Evolutionary conservation across 2,329 filamentous ascomycete genomes (phyloP), one percentile per base, ranked within the genome.

Genomic region (Spiromastix sp.): DNA sequence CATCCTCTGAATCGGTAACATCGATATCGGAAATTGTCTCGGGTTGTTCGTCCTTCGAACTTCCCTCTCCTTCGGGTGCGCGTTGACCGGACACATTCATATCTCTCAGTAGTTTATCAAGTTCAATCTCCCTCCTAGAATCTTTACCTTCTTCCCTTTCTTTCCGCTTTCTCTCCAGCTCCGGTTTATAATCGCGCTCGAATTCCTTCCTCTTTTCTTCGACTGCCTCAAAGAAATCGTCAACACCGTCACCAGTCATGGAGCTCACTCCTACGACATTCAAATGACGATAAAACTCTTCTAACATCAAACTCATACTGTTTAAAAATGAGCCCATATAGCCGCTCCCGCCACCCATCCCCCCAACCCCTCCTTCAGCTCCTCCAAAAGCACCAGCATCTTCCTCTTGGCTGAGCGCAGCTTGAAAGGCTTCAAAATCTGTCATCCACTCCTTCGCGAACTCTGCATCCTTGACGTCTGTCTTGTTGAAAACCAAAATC

Each of bases 361-460:
- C 65, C 11, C 63, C 61, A 15, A 60, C 70, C 7, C 75, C 79
- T 46, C 86, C 84, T 3, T 72, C 69, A 10, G 81, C 85, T 18
- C 74, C 71, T 9, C 82, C 84, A 51, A 86, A 82, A 1, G 74
- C 77, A 30, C 86, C 85, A 5, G 72, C 69, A 37, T 81, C 77
- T 56, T 95, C 85, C 52, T 96, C 91, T 17, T 74, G 66, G 32
- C 76, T 74, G 30, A 98, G 68, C 1, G 93, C 89, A 11, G 76
- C 76, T 56, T 96, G 91, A 64, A 98, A 98, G 1, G 83, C 78
- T 46, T 98, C 91, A 52, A 95, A 98, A 59, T 98, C 89, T 4
- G 87, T 93, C 91, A 98, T 98, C 91, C 93, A 98, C 55, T 96
- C 86, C 63, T 89, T 91, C 1, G 87, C 91, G 52, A 94, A 94